Evolutionary conservation across 257 asterid genomes (phyloP), one percentile per base, ranked within the genome.

Genomic region (Coffea canephora): DNA sequence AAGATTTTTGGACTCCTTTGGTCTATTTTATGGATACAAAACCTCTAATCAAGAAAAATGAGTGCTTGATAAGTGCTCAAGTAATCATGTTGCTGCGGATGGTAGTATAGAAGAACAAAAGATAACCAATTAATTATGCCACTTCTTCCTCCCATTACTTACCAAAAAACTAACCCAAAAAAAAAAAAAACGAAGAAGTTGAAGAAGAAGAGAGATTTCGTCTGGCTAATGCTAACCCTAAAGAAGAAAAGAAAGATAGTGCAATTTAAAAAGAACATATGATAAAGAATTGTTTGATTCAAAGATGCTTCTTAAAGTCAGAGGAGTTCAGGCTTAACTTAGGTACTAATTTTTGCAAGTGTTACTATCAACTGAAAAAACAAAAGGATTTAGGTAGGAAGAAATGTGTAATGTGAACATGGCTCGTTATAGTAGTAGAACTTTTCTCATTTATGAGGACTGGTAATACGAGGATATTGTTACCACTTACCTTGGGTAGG

Each of bases 401-500:
- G 71, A 66, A 31, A 34, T 31, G 23, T 31, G 71, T 66, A 8
- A 31, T 45, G 3, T 41, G 43, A 6, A 69, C 52, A 18, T 18
- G 73, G 19, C 55, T 7, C n/a, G 4, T 0, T 9, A 70, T 5
- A 43, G 75, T 8, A 48, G 75, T 48, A 48, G 12, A 46, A 71
- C 21, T 31, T 66, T 43, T 71, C 46, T 45, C 10, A 31, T 27
- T 66, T 10, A 6, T 16, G 49, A 39, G 52, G 73, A 36, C 39
- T 11, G 59, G 21, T 75, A 14, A 76, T 76, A 45, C 25, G 14
- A 25, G 27, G 45, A 71, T 39, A 2, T 3, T 39, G 43, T 39
- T 39, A 48, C 12, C 1, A 69, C 77, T 61, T 69, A 92, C 98
- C 99, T 91, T 3, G 98, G 99, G 86, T 91, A 93, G 73, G 99